A percentile compares a stretch with the other conserved stretches of the same genome.
Evolutionary conservation across 768 basidiomycete species (phyloP).

Genomic region (Mycena kentingensis): DNA sequence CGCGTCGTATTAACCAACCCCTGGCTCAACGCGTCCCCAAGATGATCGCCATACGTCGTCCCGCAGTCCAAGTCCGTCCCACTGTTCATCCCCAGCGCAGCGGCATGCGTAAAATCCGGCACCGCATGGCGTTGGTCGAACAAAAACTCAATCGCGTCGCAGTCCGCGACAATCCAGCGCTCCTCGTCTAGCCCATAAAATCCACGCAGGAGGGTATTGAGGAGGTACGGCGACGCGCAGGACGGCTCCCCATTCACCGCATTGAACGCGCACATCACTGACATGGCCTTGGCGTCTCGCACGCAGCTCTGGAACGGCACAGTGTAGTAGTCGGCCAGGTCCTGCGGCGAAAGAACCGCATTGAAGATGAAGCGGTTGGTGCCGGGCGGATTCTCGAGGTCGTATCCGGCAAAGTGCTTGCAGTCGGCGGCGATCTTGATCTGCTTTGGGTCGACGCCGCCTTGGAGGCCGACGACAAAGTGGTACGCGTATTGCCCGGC

Average conservation of each 20-base stretch:
- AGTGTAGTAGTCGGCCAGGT: conserved; percentile 56
- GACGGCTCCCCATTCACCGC: conserved; percentile 59
- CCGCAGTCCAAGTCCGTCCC: conserved; percentile 61
- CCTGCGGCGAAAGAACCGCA: conserved; percentile 52
- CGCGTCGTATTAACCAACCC: conserved; percentile 44
- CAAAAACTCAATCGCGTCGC: conserved; percentile 53
- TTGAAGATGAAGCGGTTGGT: conserved; percentile 51
- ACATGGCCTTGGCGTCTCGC: conserved; percentile 57
- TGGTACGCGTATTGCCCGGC: conserved; percentile 53
- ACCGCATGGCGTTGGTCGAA: conserved; percentile 51
- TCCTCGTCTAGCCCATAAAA: conserved; percentile 52
- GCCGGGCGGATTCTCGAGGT: conserved; percentile 57
- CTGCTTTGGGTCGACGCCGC: conserved; percentile 55
- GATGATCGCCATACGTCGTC: conserved; percentile 42
- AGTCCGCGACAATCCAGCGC: conserved; percentile 57
- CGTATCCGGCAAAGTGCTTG: conserved; percentile 63
- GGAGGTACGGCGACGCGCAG: conserved; percentile 53
- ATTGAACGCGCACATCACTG: conserved; percentile 64
- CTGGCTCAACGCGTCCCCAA: conserved; percentile 51
- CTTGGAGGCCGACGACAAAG: conserved; percentile 56
- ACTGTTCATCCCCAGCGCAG: conserved; percentile 50
- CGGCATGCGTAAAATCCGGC: conserved; percentile 43
- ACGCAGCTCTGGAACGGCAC: conserved; percentile 60
- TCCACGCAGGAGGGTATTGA: conserved; percentile 53
- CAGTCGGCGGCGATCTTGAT: conserved; percentile 58